A percentile compares a stretch with the other conserved stretches of the same genome.
These are phyloP conservation scores for Babjeviella inositovora DNA, from an alignment of 805 yeast genomes.

Conservation along the genomic window DNA sequence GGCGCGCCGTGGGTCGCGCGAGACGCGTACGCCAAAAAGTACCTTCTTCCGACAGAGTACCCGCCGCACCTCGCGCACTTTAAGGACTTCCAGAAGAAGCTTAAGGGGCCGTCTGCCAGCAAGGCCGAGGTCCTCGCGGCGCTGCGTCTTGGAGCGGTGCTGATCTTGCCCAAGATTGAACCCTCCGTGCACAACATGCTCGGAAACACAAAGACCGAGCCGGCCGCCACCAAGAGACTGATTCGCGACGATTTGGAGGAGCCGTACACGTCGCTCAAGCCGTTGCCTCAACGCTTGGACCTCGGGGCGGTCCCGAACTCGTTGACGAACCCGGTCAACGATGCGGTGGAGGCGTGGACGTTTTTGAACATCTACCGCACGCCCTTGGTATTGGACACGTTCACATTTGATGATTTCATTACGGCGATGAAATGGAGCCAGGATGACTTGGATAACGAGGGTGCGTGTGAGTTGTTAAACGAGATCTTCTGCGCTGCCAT, in stretches of 20 bases:
- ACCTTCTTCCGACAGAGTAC: slow-evolving; percentile 43
- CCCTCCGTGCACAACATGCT: too few relatives aligned
- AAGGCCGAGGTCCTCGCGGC: slow-evolving; percentile 4
- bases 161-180: too few relatives aligned
- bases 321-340: slow-evolving; percentile 6
- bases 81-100: slow-evolving; percentile 6
- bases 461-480: slow-evolving; percentile 38
- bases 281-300: too few relatives aligned
- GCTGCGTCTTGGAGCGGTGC: slow-evolving; percentile 1
- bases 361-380: slow-evolving; percentile 58
- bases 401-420: slow-evolving; percentile 67
- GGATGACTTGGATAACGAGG: slow-evolving; percentile 22
- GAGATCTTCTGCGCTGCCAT: slow-evolving; percentile 58
- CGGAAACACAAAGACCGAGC: slow-evolving; percentile 2
- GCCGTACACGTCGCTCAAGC: too few relatives aligned
- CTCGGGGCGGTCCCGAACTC: too few relatives aligned
- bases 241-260: slow-evolving; percentile 2
- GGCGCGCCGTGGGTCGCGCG: slow-evolving; percentile 97
- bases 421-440: slow-evolving; percentile 39
- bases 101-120: slow-evolving; percentile 1
- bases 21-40: slow-evolving; percentile 54
- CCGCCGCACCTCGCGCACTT: slow-evolving; percentile 35
- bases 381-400: slow-evolving; percentile 49
- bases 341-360: slow-evolving; percentile 56
- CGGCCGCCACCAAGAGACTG: slow-evolving; percentile 2